These are phyloP conservation scores for Picea glauca DNA, from an alignment of 75 land plant species.

Conservation along the genomic window DNA sequence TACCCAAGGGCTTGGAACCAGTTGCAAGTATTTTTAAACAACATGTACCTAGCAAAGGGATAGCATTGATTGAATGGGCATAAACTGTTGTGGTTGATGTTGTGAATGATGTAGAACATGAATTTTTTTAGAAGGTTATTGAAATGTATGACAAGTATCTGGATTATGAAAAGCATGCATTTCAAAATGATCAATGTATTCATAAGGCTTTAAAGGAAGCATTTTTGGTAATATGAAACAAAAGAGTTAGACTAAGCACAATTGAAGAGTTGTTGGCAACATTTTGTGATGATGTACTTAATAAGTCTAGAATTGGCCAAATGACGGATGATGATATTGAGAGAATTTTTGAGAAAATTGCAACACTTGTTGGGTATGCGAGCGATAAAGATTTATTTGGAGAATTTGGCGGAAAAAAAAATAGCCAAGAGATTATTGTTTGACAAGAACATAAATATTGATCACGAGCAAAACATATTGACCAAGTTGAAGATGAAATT, in stretches of 20 bases:
- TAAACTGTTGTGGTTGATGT: constrained; percentile 48
- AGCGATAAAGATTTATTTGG: constrained; percentile 70
- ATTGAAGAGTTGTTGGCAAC: constrained; percentile 86
- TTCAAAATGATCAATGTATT: constrained; percentile 20
- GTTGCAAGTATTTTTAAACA: constrained; percentile 21
- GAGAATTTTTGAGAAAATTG: constrained; percentile 85
- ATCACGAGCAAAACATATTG: too few species aligned
- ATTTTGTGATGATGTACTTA: constrained; percentile 81
- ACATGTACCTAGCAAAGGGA: constrained; percentile 90
- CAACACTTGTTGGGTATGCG: constrained; percentile 78
- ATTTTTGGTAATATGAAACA: constrained; percentile 85
- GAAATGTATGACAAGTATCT: constrained; percentile 1
- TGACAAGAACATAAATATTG: too few species aligned
- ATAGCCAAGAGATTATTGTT: too few species aligned
- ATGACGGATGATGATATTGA: constrained; percentile 87
- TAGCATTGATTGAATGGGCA: constrained; percentile 75
- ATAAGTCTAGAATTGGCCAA: constrained; percentile 88
- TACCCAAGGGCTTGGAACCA: constrained; percentile 9
- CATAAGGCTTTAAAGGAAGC: constrained; percentile 91
- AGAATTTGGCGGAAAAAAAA: too few species aligned
- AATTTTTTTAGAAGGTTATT: constrained; percentile 55
- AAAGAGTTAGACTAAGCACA: constrained; percentile 73
- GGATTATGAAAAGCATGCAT: too few species aligned
- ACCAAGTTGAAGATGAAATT: too few species aligned
- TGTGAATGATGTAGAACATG: constrained; percentile 70